phyloP scores from a whole-genome alignment of 495 filamentous ascomycete genomes.

The Aspergillus nidulans region DNA sequence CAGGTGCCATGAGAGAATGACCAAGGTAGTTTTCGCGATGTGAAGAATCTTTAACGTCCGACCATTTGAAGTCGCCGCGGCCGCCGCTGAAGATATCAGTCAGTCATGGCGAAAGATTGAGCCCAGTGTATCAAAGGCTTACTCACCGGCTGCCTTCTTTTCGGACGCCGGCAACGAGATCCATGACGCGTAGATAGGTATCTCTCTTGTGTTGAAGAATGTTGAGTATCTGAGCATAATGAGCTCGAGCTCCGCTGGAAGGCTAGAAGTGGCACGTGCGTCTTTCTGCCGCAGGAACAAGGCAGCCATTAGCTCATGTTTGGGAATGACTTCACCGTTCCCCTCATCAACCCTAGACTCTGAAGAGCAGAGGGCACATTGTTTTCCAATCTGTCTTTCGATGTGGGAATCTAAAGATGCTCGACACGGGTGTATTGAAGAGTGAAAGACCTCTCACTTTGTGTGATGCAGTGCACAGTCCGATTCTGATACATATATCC shows the following conservation, averaged over 20 bases:
- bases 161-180: conserved; percentile 85
- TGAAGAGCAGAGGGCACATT: background rate
- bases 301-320: conserved; percentile 11
- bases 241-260: background rate
- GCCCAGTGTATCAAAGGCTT: background rate
- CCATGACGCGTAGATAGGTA: conserved; percentile 53
- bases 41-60: conserved; percentile 77
- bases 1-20: conserved; percentile 90
- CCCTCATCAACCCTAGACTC: background rate
- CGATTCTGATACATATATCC: conserved; percentile 15
- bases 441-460: conserved; percentile 5
- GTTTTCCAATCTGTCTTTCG: background rate
- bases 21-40: conserved; percentile 98
- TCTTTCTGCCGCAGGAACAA: conserved; percentile 19
- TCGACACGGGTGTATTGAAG: conserved; percentile 6
- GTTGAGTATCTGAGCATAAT: background rate
- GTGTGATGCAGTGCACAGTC: conserved; percentile 14
- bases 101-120: background rate
- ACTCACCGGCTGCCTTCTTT: conserved; percentile 80
- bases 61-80: conserved; percentile 91
- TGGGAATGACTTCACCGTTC: conserved; percentile 21
- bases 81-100: conserved; percentile 59
- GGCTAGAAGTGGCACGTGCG: conserved; percentile 21
- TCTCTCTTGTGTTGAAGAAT: background rate
- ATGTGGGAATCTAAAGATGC: conserved; percentile 7